Percentiles rank a stretch among this genome's conserved stretches.
Conservation (phyloP, 805 yeast genomes). For the Nematodospora valgi region DNA sequence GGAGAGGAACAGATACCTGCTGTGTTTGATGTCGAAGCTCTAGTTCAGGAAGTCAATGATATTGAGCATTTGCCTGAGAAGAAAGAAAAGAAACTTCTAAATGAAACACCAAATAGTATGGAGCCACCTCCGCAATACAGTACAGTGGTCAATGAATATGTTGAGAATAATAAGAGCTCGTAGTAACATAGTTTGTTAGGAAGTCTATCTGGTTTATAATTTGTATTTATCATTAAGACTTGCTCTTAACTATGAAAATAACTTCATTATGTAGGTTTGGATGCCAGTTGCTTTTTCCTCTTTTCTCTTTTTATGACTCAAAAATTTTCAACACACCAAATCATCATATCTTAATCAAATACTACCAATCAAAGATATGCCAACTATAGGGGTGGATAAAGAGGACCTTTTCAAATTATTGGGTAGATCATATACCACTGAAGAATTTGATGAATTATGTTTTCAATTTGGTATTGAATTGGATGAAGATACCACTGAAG, state of each 20-base stretch:
- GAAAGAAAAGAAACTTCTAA: neutral
- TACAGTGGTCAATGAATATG: no score
- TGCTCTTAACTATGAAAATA: no score
- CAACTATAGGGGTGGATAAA: conserved; percentile 94
- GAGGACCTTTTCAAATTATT: conserved; percentile 82
- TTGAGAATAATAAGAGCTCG: no score
- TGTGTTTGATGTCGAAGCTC: conserved; percentile 45
- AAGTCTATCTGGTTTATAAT: no score
- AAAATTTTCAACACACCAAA: conserved; percentile 3
- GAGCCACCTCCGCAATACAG: no score
- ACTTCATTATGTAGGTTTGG: no score
- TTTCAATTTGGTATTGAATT: conserved; percentile 96
- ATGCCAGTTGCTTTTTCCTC: no score
- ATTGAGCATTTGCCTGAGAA: conserved; percentile 25
- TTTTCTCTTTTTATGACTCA: conserved; percentile 7
- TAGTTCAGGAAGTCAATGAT: conserved; percentile 41
- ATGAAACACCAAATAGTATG: no score
- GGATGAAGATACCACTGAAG: conserved; percentile 93
- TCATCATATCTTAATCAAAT: neutral
- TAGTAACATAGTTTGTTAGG: no score
- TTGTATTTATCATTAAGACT: no score
- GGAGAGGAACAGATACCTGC: conserved; percentile 12
- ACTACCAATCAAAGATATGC: conserved; percentile 52
- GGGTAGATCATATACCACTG: conserved; percentile 60
- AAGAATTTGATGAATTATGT: conserved; percentile 95